Base-by-base conservation (phyloP, 2,329 filamentous ascomycete species). In the Aspergillus spinulosporus region DNA sequence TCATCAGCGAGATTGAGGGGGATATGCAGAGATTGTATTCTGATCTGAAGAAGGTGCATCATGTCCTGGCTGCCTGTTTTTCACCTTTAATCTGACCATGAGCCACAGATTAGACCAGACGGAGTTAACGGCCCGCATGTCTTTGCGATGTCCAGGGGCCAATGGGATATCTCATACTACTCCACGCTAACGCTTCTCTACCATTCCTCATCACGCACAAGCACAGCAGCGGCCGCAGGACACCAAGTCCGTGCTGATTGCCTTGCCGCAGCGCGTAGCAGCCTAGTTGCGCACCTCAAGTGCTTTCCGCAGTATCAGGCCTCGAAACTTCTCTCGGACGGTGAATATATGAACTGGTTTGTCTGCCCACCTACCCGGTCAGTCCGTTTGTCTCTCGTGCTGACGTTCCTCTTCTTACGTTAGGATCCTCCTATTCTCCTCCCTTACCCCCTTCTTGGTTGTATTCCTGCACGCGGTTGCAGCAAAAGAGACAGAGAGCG, bases 371-470 rank as follows among this genome's bases (percentile, higher is more conserved):
- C 15, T 34, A 42, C 11, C 1, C 34, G 6, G 15, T 15, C 11
- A 29, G 39, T 26, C 32, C 14, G 29, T 9, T 8, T 32, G 36
- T 43, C 15, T 8, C 11, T 21, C 32, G 36, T 45, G 37, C 21
- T 3, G 21, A 21, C 21, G 21, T 21, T 21, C 4, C 21, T 21
- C 21, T 21, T 21, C 21, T 21, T 21, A 21, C 21, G 21, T 21
- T 28, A 66, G 66, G 62, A 55, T 68, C 9, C 56, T 68, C 2
- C 46, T 67, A 1, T 67, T 60, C 14, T 57, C 61, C 1, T 66
- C 65, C 2, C 66, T 66, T 29, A 68, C 62, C 2, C 59, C 49
- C 40, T 65, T 69, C 37, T 63, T 69, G 21, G 65, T 69, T 0
- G 60, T 66, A 1, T 67, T 69, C 46, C 49, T 60, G 2, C 59